Evolutionary conservation across 2,329 filamentous ascomycete genomes (phyloP), one percentile per base, ranked within the genome.

Genomic region (Colletotrichum higginsianum): DNA sequence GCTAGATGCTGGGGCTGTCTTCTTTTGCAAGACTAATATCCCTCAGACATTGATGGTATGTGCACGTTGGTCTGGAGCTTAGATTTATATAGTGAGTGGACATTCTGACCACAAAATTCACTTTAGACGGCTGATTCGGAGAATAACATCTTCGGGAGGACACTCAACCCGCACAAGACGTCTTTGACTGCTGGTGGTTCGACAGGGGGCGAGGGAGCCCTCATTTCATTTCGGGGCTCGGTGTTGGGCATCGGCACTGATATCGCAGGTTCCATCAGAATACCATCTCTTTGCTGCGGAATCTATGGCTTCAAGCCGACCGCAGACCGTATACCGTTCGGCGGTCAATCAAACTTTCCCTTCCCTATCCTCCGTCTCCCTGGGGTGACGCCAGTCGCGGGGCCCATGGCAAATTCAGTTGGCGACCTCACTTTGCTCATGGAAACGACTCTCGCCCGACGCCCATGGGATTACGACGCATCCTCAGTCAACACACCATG

Each of bases 21-120:
- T 92, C n/a, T 92, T 93, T 74, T 86, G 88, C 74, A 93, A 93
- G 80, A 93, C 92, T 0, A 93, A 93, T 75, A 83, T 93, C 2
- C 91, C 92, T 1, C 88, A 90, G 72, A 88, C 87, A 0, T 79
- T 90, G 67, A 83, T 83, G 75, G 84, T 82, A 11, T 4, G 72
- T 46, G 52, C 18, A 15, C 15, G 2, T 8, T n/a, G 16, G 18
- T 30, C 6, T 9, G 8, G 6, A 1, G 4, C 23, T 9, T n/a
- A 16, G 38, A 2, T 2, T 1, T 6, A 4, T 3, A 7, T 26
- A n/a, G 8, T 21, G 2, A 8, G 18, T 44, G 7, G 7, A 26
- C 15, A 46, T 26, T 11, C 38, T 40, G 49, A 62, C 55, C 7
- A 16, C 3, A 3, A 26, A 26, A 26, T 11, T 12, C 15, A 3